Conservation (phyloP, 768 basidiomycete species). For the Tylopilus subfusipes region DNA sequence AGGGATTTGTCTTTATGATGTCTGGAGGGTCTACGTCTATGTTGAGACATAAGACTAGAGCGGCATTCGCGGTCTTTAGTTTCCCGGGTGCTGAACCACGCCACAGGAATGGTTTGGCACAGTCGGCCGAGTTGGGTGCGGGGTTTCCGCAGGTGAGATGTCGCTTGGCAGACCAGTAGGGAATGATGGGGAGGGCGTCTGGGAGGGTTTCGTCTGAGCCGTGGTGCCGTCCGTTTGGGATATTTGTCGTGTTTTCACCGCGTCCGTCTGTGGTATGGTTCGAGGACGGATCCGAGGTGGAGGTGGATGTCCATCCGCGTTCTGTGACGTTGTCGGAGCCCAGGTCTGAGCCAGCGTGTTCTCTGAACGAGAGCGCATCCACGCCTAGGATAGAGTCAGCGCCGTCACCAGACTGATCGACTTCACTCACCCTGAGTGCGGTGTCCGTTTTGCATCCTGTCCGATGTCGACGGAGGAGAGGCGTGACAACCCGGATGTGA, state of each 20-base stretch:
- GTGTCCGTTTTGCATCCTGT: conserved; percentile 32
- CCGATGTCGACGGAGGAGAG: background rate
- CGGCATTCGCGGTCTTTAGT: conserved; percentile 87
- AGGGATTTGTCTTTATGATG: conserved; percentile 94
- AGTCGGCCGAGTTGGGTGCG: conserved; percentile 63
- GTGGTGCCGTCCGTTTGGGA: conserved; percentile 34
- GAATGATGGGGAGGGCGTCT: conserved; percentile 57
- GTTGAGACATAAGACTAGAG: conserved; percentile 88
- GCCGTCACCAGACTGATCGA: background rate
- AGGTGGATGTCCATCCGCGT: conserved; percentile 45
- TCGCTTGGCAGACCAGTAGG: conserved; percentile 85
- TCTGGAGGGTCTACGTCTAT: conserved; percentile 98
- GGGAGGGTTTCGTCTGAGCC: conserved; percentile 47
- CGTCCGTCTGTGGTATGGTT: conserved; percentile 33
- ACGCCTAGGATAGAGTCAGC: conserved; percentile 14
- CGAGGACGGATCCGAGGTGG: conserved; percentile 49
- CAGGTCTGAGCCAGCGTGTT: conserved; percentile 28
- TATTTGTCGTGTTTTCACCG: conserved; percentile 30
- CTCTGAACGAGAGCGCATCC: conserved; percentile 16
- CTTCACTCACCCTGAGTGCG: conserved; percentile 24
- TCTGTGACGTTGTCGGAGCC: conserved; percentile 56
- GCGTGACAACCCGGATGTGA: conserved; percentile 2
- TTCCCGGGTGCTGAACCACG: conserved; percentile 76
- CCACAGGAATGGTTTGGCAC: conserved; percentile 70
- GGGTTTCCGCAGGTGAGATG: conserved; percentile 91